phyloP scores from a whole-genome alignment of 2,329 filamentous ascomycete genomes.

The Fusarium citri region DNA sequence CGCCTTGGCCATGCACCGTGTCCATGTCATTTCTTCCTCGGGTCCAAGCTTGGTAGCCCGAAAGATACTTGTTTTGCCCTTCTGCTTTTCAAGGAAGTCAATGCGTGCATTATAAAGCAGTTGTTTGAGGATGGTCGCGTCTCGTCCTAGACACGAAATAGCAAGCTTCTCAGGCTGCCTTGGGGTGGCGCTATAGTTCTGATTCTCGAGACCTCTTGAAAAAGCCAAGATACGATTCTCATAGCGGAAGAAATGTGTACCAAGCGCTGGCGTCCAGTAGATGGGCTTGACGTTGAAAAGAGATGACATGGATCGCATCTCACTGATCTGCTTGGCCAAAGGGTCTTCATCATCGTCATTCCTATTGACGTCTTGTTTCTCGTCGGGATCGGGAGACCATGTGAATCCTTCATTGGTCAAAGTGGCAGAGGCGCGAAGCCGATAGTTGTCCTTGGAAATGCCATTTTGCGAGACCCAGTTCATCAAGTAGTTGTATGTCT shows the following conservation, averaged over 20 bases:
- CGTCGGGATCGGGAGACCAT: neutral
- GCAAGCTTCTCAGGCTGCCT: neutral
- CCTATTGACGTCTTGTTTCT: neutral
- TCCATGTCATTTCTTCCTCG: constrained; percentile 14
- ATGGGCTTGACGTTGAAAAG: neutral
- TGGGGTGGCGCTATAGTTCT: neutral
- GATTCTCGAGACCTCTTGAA: neutral
- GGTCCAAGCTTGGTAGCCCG: neutral
- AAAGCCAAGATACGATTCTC: constrained; percentile 22
- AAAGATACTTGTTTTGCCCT: constrained; percentile 29
- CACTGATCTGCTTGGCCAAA: neutral
- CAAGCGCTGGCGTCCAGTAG: constrained; percentile 26
- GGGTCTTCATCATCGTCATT: constrained; percentile 6
- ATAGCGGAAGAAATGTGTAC: constrained; percentile 31
- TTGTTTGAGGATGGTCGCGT: constrained; percentile 25
- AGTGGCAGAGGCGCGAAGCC: neutral
- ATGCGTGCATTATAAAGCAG: constrained; percentile 27
- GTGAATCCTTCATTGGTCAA: neutral
- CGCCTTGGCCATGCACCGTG: constrained; percentile 31
- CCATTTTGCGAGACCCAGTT: constrained; percentile 23
- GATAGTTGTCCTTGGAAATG: constrained; percentile 7
- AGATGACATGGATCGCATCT: neutral
- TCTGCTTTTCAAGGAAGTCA: constrained; percentile 25
- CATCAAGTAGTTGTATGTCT: constrained; percentile 32
- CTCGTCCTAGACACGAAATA: constrained; percentile 18